A percentile compares a stretch with the other conserved stretches of the same genome.
phyloP scores from a whole-genome alignment of 352 stramenopile genomes.

The Aphanomyces astaci region DNA sequence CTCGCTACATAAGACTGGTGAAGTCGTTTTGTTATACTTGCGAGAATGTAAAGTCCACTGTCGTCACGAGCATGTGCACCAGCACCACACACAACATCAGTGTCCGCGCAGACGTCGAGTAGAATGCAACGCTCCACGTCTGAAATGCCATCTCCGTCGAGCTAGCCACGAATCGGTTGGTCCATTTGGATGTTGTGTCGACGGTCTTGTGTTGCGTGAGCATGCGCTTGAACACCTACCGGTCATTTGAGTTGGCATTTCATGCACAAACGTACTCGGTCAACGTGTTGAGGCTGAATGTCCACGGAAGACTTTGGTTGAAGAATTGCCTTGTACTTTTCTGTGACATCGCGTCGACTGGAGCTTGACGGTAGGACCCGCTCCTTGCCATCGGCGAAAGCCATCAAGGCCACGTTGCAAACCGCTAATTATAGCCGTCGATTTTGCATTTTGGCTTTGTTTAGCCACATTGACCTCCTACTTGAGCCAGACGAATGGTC shows the following conservation, averaged over 20 bases:
- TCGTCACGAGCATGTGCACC: neutral
- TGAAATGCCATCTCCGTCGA: slow-evolving; percentile 1
- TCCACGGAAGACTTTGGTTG: neutral
- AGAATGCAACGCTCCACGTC: slow-evolving; percentile 12
- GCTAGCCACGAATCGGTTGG: neutral
- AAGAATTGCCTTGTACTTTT: neutral
- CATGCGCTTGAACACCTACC: slow-evolving; percentile 10
- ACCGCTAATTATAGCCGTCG: no score
- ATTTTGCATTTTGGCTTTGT: no score
- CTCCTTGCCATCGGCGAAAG: neutral
- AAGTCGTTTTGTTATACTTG: neutral
- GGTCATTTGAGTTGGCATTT: neutral
- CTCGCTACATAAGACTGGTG: neutral
- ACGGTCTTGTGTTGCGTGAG: neutral
- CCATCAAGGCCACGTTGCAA: no score
- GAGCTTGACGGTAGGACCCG: neutral
- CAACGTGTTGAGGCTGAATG: neutral
- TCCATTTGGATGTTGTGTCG: neutral
- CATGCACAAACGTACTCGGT: neutral
- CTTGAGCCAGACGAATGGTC: no score
- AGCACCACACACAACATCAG: neutral
- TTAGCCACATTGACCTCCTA: no score
- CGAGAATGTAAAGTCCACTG: neutral
- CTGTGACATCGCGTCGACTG: neutral
- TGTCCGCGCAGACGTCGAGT: neutral